These are phyloP conservation scores for Posidonia australis DNA, from an alignment of 106 monocot species.

Conservation along the genomic window DNA sequence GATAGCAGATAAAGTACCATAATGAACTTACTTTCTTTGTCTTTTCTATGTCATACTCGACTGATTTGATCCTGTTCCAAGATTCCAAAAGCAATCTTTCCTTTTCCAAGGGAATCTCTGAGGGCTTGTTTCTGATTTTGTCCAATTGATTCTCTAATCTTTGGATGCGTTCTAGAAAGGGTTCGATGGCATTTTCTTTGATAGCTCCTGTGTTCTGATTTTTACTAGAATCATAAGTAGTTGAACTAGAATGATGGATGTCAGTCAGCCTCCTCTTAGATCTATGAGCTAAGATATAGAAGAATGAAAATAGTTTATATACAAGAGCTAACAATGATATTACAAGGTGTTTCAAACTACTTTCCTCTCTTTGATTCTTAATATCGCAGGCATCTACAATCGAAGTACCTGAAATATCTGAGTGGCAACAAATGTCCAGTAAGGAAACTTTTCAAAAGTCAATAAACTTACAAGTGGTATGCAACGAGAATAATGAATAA, in stretches of 20 bases:
- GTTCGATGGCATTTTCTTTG: slow-evolving; percentile 29
- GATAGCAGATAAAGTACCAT: no score
- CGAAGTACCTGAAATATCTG: slow-evolving; percentile 22
- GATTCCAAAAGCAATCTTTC: slow-evolving; percentile 54
- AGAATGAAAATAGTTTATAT: no score
- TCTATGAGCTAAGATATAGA: slow-evolving; percentile 25
- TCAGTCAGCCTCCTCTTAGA: slow-evolving; percentile 15
- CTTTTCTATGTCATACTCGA: slow-evolving; percentile 73
- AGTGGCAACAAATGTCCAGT: no score
- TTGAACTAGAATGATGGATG: slow-evolving; percentile 18
- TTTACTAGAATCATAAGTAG: background rate
- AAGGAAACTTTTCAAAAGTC: no score
- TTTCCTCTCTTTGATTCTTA: slow-evolving; percentile 19
- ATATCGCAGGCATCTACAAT: slow-evolving; percentile 5
- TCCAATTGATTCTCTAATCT: slow-evolving; percentile 43
- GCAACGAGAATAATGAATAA: background rate
- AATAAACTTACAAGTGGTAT: no score
- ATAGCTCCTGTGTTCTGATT: slow-evolving; percentile 11
- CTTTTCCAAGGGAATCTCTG: slow-evolving; percentile 70
- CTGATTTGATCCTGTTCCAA: slow-evolving; percentile 60
- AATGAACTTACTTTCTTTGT: slow-evolving; percentile 74
- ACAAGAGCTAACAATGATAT: no score
- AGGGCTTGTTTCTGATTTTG: slow-evolving; percentile 49
- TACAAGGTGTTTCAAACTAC: slow-evolving; percentile 27
- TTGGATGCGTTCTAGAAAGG: slow-evolving; percentile 63